Evolutionary conservation across 2,329 filamentous ascomycete species (phyloP), one percentile per base, ranked within the genome.

Genomic region (Venturia effusa): DNA sequence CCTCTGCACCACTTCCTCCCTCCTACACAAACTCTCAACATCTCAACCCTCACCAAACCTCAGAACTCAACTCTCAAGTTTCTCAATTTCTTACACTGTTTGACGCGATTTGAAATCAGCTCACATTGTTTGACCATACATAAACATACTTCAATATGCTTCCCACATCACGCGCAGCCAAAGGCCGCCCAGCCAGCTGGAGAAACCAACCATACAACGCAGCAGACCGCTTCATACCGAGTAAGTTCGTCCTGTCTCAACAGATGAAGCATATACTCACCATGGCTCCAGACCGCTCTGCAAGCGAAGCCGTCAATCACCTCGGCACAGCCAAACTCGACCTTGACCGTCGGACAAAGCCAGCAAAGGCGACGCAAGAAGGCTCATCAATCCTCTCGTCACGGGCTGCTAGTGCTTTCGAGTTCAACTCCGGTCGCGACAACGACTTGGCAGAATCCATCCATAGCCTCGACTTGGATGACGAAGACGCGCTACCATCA

Each of bases 291-390:
- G 37, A 96, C 81, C 89, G 94, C 39, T 84, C 84, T 61, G 89
- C 92, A 68, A 96, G 92, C 80, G 94, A 95, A 62, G 92, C 89
- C 64, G 89, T 96, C 72, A 82, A 87, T 72, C 92, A 92, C 69
- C 84, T 84, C 65, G 90, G 91, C 66, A 88, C 90, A 63, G 87
- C 86, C 67, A 97, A 97, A 83, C 84, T 93, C 55, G 89, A 94
- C 63, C 69, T 71, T 19, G 72, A 75, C 59, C 61, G 64, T 67
- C 83, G 88, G 65, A 84, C 90, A 65, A 93, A 91, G 78, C 87
- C 84, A 62, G 85, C 83, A 73, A 81, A 78, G 64, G 77, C 77
- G 64, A 90, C 94, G 4, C 43, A 61, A 40, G 65, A 55, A 68
- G 87, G 85, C 64, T 96, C 92, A 1, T 80, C 85, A 11, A 83